A percentile compares a stretch with the other conserved stretches of the same genome.
These are phyloP conservation scores for Sugiyamaella boreocaroliniensis DNA, from an alignment of 805 yeast species.

Conservation along the genomic window DNA sequence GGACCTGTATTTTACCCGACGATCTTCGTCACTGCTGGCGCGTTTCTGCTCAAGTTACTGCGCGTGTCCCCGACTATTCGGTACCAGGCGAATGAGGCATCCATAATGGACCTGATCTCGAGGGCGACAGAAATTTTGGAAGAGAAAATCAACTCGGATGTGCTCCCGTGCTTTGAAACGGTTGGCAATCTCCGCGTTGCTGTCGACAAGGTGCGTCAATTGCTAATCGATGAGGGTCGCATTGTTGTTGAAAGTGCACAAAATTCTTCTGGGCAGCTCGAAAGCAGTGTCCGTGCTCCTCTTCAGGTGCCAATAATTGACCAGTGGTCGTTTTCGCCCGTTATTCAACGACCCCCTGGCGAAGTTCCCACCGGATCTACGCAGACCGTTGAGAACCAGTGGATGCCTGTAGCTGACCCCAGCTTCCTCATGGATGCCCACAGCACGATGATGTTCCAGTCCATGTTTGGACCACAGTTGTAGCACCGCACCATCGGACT, in stretches of 20 bases:
- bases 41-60: conserved; percentile 18
- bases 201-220: conserved; percentile 6
- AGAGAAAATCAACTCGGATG: conserved; percentile 1
- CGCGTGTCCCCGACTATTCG: conserved; percentile 7
- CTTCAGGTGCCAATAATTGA: background rate
- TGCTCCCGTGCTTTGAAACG: conserved; percentile 16
- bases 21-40: conserved; percentile 21
- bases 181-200: conserved; percentile 15
- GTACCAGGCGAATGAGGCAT: conserved; percentile 7
- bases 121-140: conserved; percentile 8
- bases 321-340: conserved; percentile 10
- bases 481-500: background rate
- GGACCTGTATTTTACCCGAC: conserved; percentile 23
- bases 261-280: too few relatives aligned
- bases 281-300: background rate
- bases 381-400: background rate
- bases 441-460: conserved; percentile 13
- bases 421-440: conserved; percentile 15
- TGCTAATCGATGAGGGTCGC: background rate
- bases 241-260: background rate
- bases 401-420: background rate
- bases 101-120: conserved; percentile 3
- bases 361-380: background rate
- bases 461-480: background rate
- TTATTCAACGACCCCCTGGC: background rate